Conservation (phyloP, 257 asterid genomes). For the Solanum gandarillasii region DNA sequence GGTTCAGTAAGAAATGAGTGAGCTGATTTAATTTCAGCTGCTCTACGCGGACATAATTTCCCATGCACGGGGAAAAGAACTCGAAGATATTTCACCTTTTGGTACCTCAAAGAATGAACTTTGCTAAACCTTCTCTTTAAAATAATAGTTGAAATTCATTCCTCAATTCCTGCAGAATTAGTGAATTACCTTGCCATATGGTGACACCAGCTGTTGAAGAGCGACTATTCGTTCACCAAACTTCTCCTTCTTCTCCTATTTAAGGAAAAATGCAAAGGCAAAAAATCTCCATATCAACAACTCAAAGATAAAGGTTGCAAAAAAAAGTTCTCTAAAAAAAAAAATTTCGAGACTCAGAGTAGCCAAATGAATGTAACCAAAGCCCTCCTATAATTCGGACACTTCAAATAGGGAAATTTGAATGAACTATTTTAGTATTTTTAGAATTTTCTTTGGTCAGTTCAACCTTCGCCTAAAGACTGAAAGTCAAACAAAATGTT, state of each 20-base stretch:
- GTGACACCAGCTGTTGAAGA: slow-evolving; percentile 93
- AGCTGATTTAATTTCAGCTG: not conserved
- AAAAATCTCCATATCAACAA: not conserved
- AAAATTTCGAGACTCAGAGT: not conserved
- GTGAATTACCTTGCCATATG: slow-evolving; percentile 69
- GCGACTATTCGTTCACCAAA: slow-evolving; percentile 66
- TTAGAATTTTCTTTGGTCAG: not conserved
- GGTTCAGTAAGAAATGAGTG: not conserved
- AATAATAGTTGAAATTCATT: not conserved
- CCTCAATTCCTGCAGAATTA: not conserved
- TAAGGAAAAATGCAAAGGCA: not conserved
- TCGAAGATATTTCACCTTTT: not conserved
- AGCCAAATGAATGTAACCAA: not conserved
- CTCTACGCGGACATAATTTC: not conserved
- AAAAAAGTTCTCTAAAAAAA: not conserved
- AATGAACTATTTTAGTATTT: not conserved
- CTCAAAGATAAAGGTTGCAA: not conserved
- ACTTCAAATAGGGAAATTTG: not conserved
- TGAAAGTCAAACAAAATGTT: not conserved
- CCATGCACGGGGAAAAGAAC: not conserved
- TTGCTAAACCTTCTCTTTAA: not conserved
- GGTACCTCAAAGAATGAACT: not conserved
- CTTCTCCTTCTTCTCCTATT: slow-evolving; percentile 85
- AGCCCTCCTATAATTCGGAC: not conserved
- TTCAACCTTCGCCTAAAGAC: not conserved